These are phyloP conservation scores for Glomus cerebriforme DNA, from an alignment of 192 early-diverging fungal genomes.

Conservation along the genomic window DNA sequence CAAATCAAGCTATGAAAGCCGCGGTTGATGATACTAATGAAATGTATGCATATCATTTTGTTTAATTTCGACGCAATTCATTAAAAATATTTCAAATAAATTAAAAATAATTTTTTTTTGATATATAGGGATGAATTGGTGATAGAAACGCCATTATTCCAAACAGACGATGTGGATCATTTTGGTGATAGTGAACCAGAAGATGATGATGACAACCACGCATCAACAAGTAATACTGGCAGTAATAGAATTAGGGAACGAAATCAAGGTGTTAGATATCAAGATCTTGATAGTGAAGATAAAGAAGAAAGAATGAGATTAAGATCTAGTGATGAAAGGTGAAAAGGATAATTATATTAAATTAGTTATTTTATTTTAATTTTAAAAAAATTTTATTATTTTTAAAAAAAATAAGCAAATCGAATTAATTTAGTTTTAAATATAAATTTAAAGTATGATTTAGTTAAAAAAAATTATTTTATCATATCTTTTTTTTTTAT, in stretches of 20 bases:
- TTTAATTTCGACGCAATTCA: background rate
- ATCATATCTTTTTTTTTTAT: too few relatives aligned
- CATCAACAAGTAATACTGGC: background rate
- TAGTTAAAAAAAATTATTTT: too few relatives aligned
- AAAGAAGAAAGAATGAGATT: constrained; percentile 2
- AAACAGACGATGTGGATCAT: constrained; percentile 38
- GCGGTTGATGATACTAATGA: constrained; percentile 36
- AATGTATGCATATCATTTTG: constrained; percentile 36
- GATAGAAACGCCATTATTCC: constrained; percentile 41
- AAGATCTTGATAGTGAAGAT: background rate
- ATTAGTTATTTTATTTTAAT: background rate
- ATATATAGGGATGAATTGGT: constrained; percentile 51
- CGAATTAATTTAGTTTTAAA: too few relatives aligned
- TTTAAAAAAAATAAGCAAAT: too few relatives aligned
- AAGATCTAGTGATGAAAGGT: background rate
- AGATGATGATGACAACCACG: constrained; percentile 4
- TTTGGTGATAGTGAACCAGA: constrained; percentile 44
- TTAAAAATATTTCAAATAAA: background rate
- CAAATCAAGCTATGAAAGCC: constrained; percentile 26
- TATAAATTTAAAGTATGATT: too few relatives aligned
- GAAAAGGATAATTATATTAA: constrained; percentile 6
- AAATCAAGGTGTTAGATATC: background rate
- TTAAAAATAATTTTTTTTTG: background rate
- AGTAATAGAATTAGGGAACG: background rate
- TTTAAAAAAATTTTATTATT: too few relatives aligned